Evolutionary conservation across 345 rosid species (phyloP).

Genomic region (Eutrema heterophyllum): DNA sequence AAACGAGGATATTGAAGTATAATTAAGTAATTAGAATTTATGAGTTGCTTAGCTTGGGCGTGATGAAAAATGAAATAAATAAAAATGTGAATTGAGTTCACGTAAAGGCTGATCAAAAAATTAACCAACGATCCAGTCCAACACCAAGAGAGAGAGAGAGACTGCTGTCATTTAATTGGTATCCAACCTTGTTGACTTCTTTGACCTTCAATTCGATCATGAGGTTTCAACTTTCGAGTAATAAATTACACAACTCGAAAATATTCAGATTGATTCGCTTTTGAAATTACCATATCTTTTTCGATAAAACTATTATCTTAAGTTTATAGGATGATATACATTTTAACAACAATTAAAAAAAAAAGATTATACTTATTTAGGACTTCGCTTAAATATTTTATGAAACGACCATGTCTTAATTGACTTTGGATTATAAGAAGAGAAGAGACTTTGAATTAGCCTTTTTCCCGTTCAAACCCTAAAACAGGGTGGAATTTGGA

Average conservation of each 20-base stretch:
- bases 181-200: not conserved
- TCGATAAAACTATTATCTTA: not conserved
- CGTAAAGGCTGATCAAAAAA: too few species aligned
- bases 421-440: not conserved
- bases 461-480: not conserved
- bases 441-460: conserved; percentile 1
- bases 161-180: conserved; percentile 12
- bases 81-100: too few species aligned
- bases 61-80: too few species aligned
- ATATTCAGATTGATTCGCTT: not conserved
- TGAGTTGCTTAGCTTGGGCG: too few species aligned
- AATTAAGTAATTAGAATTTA: too few species aligned
- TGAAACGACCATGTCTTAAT: not conserved
- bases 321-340: too few species aligned
- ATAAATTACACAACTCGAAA: not conserved
- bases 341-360: too few species aligned
- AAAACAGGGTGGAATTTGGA: not conserved
- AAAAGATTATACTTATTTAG: too few species aligned
- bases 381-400: too few species aligned
- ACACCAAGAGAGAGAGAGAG: not conserved
- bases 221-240: not conserved
- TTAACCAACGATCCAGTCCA: too few species aligned
- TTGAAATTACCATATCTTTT: not conserved
- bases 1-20: not conserved
- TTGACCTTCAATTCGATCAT: conserved; percentile 2